Evolutionary conservation across 2,329 filamentous ascomycete species (phyloP), one percentile per base, ranked within the genome.

Genomic region (Plectosphaerella plurivora): DNA sequence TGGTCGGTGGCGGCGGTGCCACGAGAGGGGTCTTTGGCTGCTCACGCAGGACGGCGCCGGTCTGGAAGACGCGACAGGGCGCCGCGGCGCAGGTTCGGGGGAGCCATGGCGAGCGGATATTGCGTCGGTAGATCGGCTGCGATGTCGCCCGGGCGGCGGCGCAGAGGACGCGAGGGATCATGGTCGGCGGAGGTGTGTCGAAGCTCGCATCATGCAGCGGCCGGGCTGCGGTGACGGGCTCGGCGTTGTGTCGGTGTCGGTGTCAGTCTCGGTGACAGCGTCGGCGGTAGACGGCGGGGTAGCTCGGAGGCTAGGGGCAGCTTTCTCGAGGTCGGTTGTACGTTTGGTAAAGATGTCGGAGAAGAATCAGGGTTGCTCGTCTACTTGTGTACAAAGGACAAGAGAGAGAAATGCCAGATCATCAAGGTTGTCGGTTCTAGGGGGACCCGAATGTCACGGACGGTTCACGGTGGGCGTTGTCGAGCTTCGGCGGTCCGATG

Each of bases 61-160:
- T 56, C 35, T 57, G 56, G 39, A 58, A 58, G 46, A 58, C 22
- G 45, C 56, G 56, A n/a, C 56, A 45, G 3, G n/a, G 41, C 15
- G 54, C 46, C 12, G 50, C 48, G 16, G 52, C 48, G 5, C 50
- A 46, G 50, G 51, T 54, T 18, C 54, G 54, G 10, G 52, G 56
- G 12, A 58, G 52, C 55, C 54, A 56, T 36, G 56, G 50, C 6
- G 52, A 50, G 12, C 36, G 24, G 5, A 44, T 20, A 9, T 45
- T 12, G 39, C 24, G 37, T n/a, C 9, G 11, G 20, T n/a, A 8
- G n/a, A 12, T 18, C 37, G 39, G 22, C 22, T n/a, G 39, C 22
- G 24, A 18, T 4, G 48, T 28, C 24, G 20, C 39, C 24, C 24
- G 33, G 14, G 37, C 15, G 35, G 47, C 35, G 8, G 47, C 10